Conservation (phyloP, 305 asterid species). For the Fraxinus sp. region DNA sequence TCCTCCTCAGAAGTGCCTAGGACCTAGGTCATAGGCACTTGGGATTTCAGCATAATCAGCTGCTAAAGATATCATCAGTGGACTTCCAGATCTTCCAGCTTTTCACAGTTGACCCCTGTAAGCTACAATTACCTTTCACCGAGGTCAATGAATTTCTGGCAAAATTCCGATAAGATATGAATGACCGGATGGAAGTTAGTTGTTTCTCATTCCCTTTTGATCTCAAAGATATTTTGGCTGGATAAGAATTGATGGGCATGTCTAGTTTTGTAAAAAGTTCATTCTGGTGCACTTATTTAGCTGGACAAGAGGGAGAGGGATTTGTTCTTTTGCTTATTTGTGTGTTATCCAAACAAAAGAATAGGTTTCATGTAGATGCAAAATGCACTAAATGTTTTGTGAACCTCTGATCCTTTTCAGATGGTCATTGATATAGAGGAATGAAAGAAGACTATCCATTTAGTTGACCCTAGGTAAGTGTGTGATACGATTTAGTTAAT, state of each 20-base stretch:
- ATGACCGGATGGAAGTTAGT: neutral
- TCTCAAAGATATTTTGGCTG: neutral
- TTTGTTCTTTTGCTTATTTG: neutral
- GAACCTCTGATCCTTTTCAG: neutral
- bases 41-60: neutral
- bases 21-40: neutral
- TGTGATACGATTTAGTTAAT: neutral
- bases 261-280: neutral
- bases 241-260: neutral
- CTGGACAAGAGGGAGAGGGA: neutral
- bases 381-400: neutral
- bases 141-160: neutral
- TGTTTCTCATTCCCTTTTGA: neutral
- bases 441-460: neutral
- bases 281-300: neutral
- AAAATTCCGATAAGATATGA: neutral
- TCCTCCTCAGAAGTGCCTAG: neutral
- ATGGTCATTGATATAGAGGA: neutral
- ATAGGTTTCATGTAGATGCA: neutral
- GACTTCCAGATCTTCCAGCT: neutral
- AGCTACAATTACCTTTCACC: neutral
- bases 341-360: neutral
- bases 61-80: neutral
- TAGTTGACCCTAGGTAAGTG: neutral
- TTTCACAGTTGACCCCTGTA: neutral